Conservation (phyloP, 768 basidiomycete genomes). For the Russula sp. region DNA sequence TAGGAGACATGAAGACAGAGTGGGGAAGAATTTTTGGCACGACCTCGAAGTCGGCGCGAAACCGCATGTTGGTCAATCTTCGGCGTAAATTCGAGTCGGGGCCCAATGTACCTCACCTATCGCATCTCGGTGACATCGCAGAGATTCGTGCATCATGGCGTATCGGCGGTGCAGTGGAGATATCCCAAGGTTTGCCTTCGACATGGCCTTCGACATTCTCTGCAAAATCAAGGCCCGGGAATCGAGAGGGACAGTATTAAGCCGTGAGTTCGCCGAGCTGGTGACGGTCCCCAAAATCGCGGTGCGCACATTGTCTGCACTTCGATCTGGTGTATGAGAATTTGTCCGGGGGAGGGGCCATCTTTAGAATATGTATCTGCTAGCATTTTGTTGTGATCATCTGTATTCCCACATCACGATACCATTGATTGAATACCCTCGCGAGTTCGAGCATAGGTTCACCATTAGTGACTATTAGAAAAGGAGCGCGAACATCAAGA, state of each 20-base stretch:
- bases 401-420: not conserved
- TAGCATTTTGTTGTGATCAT: not conserved
- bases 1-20: slow-evolving; percentile 32
- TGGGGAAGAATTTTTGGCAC: slow-evolving; percentile 23
- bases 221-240: slow-evolving; percentile 27
- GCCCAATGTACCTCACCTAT: slow-evolving; percentile 16
- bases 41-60: not conserved
- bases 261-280: slow-evolving; percentile 30
- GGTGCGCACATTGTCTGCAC: slow-evolving; percentile 19
- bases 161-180: not conserved
- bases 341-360: not conserved
- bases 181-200: slow-evolving; percentile 14
- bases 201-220: slow-evolving; percentile 17
- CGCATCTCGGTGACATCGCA: slow-evolving; percentile 15
- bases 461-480: too few species aligned
- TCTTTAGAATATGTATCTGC: not conserved
- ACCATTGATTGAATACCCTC: not conserved
- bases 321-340: not conserved
- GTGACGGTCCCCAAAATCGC: slow-evolving; percentile 40
- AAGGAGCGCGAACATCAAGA: not conserved
- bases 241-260: slow-evolving; percentile 11
- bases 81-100: slow-evolving; percentile 12
- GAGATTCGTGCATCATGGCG: slow-evolving; percentile 26
- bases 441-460: not conserved
- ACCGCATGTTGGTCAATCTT: not conserved